phyloP scores from a whole-genome alignment of 768 basidiomycete species.

The Boletus patriciae region DNA sequence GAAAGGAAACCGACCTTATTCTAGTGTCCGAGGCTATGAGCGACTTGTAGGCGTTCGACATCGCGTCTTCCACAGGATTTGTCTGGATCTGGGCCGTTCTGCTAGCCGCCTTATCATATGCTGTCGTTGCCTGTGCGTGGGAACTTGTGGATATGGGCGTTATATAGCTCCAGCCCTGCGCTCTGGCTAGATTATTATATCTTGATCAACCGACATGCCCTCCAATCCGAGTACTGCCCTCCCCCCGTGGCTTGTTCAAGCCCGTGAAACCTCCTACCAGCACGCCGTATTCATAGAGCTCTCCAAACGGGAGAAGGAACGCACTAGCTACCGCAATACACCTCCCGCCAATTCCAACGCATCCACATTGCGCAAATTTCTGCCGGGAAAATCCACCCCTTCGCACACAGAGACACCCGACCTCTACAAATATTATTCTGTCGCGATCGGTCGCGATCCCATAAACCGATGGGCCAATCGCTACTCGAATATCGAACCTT shows the following conservation, averaged over 20 bases:
- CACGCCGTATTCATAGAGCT: conserved; percentile 36
- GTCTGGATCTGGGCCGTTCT: background rate
- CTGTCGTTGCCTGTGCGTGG: conserved; percentile 13
- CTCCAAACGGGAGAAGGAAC: conserved; percentile 39
- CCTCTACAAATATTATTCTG: conserved; percentile 51
- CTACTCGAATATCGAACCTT: conserved; percentile 72
- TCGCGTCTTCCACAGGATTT: background rate
- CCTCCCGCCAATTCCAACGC: conserved; percentile 12
- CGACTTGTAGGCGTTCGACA: conserved; percentile 22
- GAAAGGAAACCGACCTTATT: conserved; percentile 41
- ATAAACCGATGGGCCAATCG: conserved; percentile 57
- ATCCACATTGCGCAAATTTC: conserved; percentile 5
- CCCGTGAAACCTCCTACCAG: conserved; percentile 16
- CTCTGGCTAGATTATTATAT: background rate
- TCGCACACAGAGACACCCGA: conserved; percentile 19
- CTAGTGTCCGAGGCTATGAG: conserved; percentile 27
- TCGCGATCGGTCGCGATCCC: conserved; percentile 47
- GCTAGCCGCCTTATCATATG: no score
- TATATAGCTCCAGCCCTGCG: background rate
- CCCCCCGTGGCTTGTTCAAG: conserved; percentile 20
- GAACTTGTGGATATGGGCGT: background rate
- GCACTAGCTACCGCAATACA: conserved; percentile 29
- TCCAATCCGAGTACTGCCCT: background rate
- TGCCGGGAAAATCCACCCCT: conserved; percentile 4
- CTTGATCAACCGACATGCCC: conserved; percentile 7